Evolutionary conservation across 768 basidiomycete species (phyloP).

Genomic region (Termitomyces bulborhizus): DNA sequence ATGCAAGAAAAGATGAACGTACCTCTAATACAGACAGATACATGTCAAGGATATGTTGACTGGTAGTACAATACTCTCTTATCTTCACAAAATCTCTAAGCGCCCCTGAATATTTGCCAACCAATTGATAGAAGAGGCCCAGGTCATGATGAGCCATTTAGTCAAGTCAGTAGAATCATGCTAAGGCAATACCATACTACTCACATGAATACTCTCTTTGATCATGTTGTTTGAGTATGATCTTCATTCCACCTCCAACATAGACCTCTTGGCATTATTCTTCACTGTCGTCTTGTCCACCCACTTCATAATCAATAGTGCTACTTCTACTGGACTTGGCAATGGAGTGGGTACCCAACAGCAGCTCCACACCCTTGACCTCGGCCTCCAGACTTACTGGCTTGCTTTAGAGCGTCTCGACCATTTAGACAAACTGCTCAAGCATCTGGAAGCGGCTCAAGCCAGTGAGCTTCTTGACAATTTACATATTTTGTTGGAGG

Average conservation of each 20-base stretch:
- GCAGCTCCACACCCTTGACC: too few species aligned
- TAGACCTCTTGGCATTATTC: conserved; percentile 72
- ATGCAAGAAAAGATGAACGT: conserved; percentile 1
- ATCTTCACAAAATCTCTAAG: conserved; percentile 86
- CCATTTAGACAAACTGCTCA: too few species aligned
- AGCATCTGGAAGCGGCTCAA: too few species aligned
- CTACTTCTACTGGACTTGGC: conserved; percentile 41
- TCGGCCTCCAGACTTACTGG: too few species aligned
- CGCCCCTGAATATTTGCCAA: conserved; percentile 66
- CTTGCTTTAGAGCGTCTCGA: too few species aligned
- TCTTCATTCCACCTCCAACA: conserved; percentile 91
- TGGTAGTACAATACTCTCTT: conserved; percentile 88
- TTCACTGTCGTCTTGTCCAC: conserved; percentile 57
- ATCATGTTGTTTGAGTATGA: conserved; percentile 96
- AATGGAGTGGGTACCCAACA: conserved; percentile 30
- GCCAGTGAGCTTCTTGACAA: too few species aligned
- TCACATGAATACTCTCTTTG: conserved; percentile 94
- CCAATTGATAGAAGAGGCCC: conserved; percentile 67
- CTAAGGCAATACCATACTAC: conserved; percentile 15
- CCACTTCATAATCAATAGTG: conserved; percentile 63
- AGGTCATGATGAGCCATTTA: conserved; percentile 92
- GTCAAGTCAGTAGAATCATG: not conserved
- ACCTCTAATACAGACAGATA: conserved; percentile 81
- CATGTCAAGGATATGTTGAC: conserved; percentile 91
- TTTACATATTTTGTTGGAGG: too few species aligned